A percentile compares a stretch with the other conserved stretches of the same genome.
Evolutionary conservation across 108 stramenopile genomes (phyloP).

Genomic region (Cyclotella sp.): DNA sequence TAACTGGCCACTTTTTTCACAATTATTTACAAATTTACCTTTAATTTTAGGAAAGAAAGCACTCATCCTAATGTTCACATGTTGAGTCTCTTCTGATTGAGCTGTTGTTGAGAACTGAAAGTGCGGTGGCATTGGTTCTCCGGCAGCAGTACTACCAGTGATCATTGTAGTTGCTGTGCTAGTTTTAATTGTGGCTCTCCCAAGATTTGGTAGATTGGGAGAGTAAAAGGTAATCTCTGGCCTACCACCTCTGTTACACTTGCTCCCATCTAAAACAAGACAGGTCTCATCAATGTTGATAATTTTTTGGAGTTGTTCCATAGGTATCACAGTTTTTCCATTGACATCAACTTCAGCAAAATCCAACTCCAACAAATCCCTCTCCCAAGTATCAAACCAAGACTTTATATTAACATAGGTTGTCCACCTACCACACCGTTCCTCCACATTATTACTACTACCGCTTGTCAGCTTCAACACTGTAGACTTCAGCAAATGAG

Average conservation of each 20-base stretch:
- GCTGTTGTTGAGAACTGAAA: too few species aligned
- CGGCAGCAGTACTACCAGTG: constrained; percentile 15
- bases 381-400: constrained; percentile 28
- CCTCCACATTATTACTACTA: constrained; percentile 6
- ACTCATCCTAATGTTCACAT: too few species aligned
- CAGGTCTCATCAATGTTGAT: constrained; percentile 22
- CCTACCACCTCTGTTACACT: constrained; percentile 15
- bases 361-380: constrained; percentile 6
- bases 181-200: constrained; percentile 10
- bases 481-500: neutral
- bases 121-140: too few species aligned
- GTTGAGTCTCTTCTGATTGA: too few species aligned
- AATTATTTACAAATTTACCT: too few species aligned
- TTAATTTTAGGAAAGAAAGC: too few species aligned
- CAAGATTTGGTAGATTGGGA: constrained; percentile 12
- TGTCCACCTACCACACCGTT: constrained; percentile 11
- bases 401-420: constrained; percentile 16
- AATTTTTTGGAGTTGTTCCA: constrained; percentile 18
- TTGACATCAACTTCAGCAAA: neutral
- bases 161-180: constrained; percentile 10
- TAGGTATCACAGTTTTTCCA: constrained; percentile 1
- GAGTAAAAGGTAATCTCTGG: constrained; percentile 15
- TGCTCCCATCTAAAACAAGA: constrained; percentile 18
- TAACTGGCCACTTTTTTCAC: too few species aligned
- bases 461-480: neutral